phyloP scores from a whole-genome alignment of 1,284 basidiomycete species.

The Salmacisia buchloeana region DNA sequence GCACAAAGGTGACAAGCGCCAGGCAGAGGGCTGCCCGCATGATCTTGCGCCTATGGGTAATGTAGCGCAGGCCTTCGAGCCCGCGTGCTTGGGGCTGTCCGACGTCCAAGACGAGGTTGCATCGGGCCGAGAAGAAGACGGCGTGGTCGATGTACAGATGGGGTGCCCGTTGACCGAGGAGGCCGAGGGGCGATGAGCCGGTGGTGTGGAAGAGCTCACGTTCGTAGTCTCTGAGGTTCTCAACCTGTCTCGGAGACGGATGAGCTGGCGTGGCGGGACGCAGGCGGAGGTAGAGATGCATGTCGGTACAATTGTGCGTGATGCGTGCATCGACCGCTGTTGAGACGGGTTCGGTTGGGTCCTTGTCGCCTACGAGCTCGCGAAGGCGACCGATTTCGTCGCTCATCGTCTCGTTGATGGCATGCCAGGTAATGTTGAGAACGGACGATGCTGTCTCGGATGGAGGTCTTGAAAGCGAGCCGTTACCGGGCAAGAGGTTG shows the following conservation, averaged over 20 bases:
- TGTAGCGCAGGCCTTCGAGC: not conserved
- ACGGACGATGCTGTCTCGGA: not conserved
- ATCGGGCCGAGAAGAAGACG: not conserved
- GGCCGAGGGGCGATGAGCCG: not conserved
- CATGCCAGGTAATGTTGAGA: not conserved
- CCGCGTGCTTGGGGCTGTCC: not conserved
- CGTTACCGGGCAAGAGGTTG: not conserved
- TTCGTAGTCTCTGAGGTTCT: not conserved
- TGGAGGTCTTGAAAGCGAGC: not conserved
- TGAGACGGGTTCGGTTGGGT: not conserved
- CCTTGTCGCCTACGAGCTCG: constrained; percentile 4
- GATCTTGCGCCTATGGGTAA: not conserved
- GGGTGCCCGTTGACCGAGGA: not conserved
- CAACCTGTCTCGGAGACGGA: not conserved
- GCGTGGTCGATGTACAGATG: not conserved
- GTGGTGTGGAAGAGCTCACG: not conserved
- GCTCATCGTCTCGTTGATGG: not conserved
- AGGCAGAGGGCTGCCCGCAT: not conserved
- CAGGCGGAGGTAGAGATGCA: constrained; percentile 1
- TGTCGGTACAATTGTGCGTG: constrained; percentile 1
- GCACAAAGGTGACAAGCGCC: not conserved
- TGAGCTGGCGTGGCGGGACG: not conserved
- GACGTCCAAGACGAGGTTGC: constrained; percentile 1
- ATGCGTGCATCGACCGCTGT: not conserved
- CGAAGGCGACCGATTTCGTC: not conserved